Conservation (phyloP, 768 basidiomycete genomes). For the Agaricus blazei region DNA sequence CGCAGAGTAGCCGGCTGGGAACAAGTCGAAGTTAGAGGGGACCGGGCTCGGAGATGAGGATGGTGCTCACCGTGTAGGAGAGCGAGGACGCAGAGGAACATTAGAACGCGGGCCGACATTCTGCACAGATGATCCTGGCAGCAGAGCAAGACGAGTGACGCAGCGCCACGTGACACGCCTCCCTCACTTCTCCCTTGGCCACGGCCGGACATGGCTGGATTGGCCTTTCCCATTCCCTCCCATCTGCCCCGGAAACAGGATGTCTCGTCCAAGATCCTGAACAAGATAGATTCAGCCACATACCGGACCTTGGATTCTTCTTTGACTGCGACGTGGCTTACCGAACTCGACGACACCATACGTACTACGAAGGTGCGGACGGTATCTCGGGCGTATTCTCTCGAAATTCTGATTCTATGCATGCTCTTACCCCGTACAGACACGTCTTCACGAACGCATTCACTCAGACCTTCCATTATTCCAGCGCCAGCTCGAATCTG, state of each 20-base stretch:
- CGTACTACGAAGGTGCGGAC: constrained; percentile 57
- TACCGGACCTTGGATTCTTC: constrained; percentile 52
- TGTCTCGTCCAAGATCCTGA: constrained; percentile 66
- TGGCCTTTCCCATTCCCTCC: constrained; percentile 72
- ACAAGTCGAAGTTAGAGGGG: constrained; percentile 1
- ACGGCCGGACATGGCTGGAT: constrained; percentile 22
- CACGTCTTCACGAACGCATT: constrained; percentile 69
- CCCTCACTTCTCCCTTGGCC: not conserved
- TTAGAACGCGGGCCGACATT: constrained; percentile 45
- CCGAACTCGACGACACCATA: constrained; percentile 70
- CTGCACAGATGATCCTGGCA: not conserved
- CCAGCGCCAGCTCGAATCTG: constrained; percentile 54
- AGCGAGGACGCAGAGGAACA: constrained; percentile 39
- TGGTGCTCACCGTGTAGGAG: constrained; percentile 48
- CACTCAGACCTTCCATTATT: constrained; percentile 59
- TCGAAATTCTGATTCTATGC: not conserved
- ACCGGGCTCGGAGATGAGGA: not conserved
- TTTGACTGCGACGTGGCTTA: constrained; percentile 64
- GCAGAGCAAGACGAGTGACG: not conserved
- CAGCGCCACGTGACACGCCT: constrained; percentile 23
- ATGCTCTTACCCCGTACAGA: constrained; percentile 32
- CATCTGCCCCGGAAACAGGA: constrained; percentile 73
- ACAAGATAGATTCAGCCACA: constrained; percentile 61
- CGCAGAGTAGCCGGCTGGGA: constrained; percentile 69
- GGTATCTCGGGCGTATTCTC: not conserved